Evolutionary conservation across 225 moss, liverwort and hornwort species (phyloP).

Genomic region (Pseudisothecium myosuroides): DNA sequence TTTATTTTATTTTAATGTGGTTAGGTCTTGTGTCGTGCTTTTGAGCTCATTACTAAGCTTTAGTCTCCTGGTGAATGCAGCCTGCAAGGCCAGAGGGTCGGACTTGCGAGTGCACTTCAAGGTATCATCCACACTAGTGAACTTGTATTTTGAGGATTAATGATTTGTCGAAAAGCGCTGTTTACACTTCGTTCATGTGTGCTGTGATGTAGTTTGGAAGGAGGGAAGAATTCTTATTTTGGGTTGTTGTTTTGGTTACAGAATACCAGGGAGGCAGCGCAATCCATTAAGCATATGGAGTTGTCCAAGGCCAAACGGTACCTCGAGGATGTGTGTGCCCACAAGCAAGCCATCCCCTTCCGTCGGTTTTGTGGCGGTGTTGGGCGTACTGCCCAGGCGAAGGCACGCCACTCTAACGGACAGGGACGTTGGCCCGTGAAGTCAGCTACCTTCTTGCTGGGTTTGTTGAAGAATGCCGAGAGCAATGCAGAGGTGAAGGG

Average conservation of each 20-base stretch:
- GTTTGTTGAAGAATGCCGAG: constrained; percentile 76
- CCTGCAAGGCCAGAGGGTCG: constrained; percentile 54
- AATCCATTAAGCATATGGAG: constrained; percentile 45
- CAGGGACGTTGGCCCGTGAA: constrained; percentile 91
- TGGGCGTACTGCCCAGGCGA: constrained; percentile 78
- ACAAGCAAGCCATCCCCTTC: constrained; percentile 87
- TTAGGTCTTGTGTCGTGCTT: background rate
- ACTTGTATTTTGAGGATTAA: background rate
- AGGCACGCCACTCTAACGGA: constrained; percentile 68
- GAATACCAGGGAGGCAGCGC: constrained; percentile 52
- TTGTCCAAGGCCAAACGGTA: constrained; percentile 52
- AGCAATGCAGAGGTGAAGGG: constrained; percentile 84
- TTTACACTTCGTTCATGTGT: background rate
- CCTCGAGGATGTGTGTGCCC: constrained; percentile 73
- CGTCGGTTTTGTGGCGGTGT: constrained; percentile 79
- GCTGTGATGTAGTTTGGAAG: background rate
- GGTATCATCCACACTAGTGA: background rate
- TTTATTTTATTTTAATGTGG: background rate
- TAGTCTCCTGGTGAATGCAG: background rate
- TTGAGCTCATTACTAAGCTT: background rate
- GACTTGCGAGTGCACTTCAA: constrained; percentile 35
- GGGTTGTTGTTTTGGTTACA: background rate
- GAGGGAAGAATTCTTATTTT: background rate
- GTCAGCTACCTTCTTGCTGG: constrained; percentile 71
- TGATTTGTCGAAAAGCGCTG: background rate